Conservation (phyloP, 148 eudicot genomes). For the Fallopia convolvulus region DNA sequence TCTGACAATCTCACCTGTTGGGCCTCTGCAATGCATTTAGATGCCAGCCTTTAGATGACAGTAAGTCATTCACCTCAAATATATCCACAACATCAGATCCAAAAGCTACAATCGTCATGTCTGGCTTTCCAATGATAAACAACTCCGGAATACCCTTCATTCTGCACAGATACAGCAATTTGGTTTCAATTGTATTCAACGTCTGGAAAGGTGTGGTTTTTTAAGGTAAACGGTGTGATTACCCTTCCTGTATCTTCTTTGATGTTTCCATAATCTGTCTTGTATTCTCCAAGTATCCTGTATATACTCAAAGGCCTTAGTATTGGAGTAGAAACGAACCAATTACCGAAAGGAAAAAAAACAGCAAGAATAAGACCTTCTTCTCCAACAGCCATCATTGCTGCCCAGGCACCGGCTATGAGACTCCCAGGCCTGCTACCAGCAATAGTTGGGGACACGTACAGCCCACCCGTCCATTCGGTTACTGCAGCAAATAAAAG, state of each 20-base stretch:
- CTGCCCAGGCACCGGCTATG: constrained; percentile 99
- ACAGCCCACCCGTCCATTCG: constrained; percentile 99
- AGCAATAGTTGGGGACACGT: constrained; percentile 94
- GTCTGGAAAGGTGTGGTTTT: constrained; percentile 6
- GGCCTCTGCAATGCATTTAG: constrained; percentile 89
- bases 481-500: constrained; percentile 55
- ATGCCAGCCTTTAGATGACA: constrained; percentile 98
- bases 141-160: constrained; percentile 64
- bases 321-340: background rate
- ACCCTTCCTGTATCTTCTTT: constrained; percentile 82
- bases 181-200: background rate
- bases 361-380: constrained; percentile 38
- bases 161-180: constrained; percentile 26
- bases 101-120: constrained; percentile 94
- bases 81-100: constrained; percentile 70
- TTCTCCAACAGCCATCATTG: constrained; percentile 87
- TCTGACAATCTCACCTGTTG: constrained; percentile 40
- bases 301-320: background rate
- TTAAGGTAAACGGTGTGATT: constrained; percentile 15
- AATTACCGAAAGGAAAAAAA: background rate
- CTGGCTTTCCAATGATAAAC: constrained; percentile 79
- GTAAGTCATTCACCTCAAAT: constrained; percentile 89
- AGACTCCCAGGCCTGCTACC: constrained; percentile 97
- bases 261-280: constrained; percentile 87
- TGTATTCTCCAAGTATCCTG: constrained; percentile 88